These are phyloP conservation scores for Pyrenochaeta sp. DNA, from an alignment of 2,329 filamentous ascomycete species.

Conservation along the genomic window DNA sequence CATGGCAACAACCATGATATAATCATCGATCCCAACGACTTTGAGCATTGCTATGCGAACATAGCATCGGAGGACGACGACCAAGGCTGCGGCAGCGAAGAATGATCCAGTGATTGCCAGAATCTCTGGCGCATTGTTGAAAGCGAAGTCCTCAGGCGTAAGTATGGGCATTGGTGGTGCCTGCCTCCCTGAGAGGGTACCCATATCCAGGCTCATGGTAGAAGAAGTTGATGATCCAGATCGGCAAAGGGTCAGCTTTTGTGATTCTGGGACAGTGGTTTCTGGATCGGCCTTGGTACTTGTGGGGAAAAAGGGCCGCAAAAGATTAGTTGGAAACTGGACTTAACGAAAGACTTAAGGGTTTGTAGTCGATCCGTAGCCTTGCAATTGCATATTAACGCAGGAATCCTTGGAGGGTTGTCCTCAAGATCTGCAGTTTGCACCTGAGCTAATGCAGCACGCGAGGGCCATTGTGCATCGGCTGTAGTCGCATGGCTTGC, in stretches of 20 bases:
- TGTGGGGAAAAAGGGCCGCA: background rate
- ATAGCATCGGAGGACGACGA: conserved; percentile 54
- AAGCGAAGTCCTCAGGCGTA: conserved; percentile 43
- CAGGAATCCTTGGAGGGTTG: background rate
- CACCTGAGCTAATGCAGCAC: background rate
- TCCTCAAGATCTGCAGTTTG: background rate
- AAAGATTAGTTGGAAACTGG: background rate
- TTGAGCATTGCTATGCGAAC: conserved; percentile 58
- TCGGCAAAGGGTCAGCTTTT: background rate
- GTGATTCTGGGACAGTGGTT: background rate
- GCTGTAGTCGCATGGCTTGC: conserved; percentile 13
- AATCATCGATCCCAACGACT: conserved; percentile 60
- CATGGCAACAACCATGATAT: conserved; percentile 52
- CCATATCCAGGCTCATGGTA: conserved; percentile 3
- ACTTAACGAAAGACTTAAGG: background rate
- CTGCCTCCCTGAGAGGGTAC: background rate
- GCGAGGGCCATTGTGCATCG: conserved; percentile 4
- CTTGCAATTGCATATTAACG: too few species aligned
- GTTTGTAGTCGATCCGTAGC: background rate
- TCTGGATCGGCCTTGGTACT: background rate
- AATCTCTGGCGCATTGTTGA: conserved; percentile 49
- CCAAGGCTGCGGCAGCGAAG: conserved; percentile 47
- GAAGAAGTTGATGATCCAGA: background rate
- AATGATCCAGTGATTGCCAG: conserved; percentile 52
- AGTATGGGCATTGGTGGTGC: conserved; percentile 7